Base-by-base conservation (phyloP, 768 basidiomycete genomes). In the Amanita jacksonii region DNA sequence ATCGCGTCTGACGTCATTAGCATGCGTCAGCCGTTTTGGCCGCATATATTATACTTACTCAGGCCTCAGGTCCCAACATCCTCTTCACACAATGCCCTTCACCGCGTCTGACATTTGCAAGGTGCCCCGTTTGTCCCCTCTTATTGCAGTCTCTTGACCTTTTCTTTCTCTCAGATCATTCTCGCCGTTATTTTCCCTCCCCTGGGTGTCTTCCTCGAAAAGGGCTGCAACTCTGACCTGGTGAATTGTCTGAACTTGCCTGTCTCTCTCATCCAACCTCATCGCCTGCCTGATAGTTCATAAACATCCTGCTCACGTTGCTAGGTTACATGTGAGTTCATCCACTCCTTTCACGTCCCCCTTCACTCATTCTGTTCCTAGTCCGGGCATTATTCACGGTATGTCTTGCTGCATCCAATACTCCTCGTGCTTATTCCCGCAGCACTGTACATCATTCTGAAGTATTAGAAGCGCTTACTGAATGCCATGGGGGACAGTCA, bases 171-270 rank as follows among this genome's bases (percentile, higher is more conserved):
- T 38, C 51, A 83, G 77, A 65, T 67, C 50, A 51, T 73, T 48
- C 54, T 78, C 43, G 85, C 85, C 47, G 69, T 89, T 62, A 52
- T 88, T 58, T 54, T 89, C 10, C 87, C 89, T 8, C 91, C 91
- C 47, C 57, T 94, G 2, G 89, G 82, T 45, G 91, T 94, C 19
- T 90, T 91, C 66, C 64, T 93, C 19, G 89, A 93, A 66, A 74
- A 86, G 42, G 91, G 91, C 19, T 92, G 88, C 58, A 66, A 68
- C 27, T 77, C 74, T 16, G 88, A 92, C 59, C 62, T 93, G 34
- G 78, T 85, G 54, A 41, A 79, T 73, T 31, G 33, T 16, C 54
- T 19, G 34, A 15, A 24, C 28, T 13, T 35, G 38, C 39, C 20
- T 56, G 41, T 37, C 12, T 20, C 34, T 20, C 31, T 38, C 38